Base-by-base conservation (phyloP, 1,284 basidiomycete species). In the Fomes fomentarius region DNA sequence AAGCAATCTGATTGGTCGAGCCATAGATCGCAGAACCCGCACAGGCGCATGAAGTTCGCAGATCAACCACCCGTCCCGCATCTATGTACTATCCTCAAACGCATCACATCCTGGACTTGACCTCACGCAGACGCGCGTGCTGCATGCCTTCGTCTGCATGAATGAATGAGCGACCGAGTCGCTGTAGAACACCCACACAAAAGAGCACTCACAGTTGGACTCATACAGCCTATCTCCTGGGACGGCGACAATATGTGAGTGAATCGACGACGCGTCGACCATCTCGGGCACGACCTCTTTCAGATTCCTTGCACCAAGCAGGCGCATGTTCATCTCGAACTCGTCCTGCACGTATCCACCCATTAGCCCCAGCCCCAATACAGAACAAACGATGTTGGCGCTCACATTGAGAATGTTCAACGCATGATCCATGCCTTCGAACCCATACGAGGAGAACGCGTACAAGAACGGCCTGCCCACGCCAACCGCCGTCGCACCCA, bases 251-350 rank as follows among this genome's bases (percentile, higher is more conserved):
- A 82, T 69, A 63, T 91, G 89, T 37, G 78, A 72, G 43, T 77
- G 76, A 34, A 95, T 74, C 47, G 84, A 85, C 2, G 84, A 81
- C 12, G 87, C 85, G 65, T 97, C 94, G 21, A 98, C 92, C 95
- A 97, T 95, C 41, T 85, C 82, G 0, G 91, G 91, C 0, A 85
- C 84, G 50, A 97, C 76, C 51, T 96, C 91, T 44, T 80, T 80
- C 49, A 97, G 71, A 0, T 82, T 89, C 1, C 82, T 83, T 0
- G 94, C 94, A 6, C 95, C 95, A 24, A 98, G 74, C 6, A 96
- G 77, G 19, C 93, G 85, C 83, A 96, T 82, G 72, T 92, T 93
- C 90, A 94, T 96, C 75, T 94, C 91, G 65, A 98, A 93, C 72
- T 98, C 94, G 63, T 95, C 93, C 90, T 96, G 35, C 24, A 33